Evolutionary conservation across 495 filamentous ascomycete genomes (phyloP), one percentile per base, ranked within the genome.

Genomic region (Hypoxylon fragiforme): DNA sequence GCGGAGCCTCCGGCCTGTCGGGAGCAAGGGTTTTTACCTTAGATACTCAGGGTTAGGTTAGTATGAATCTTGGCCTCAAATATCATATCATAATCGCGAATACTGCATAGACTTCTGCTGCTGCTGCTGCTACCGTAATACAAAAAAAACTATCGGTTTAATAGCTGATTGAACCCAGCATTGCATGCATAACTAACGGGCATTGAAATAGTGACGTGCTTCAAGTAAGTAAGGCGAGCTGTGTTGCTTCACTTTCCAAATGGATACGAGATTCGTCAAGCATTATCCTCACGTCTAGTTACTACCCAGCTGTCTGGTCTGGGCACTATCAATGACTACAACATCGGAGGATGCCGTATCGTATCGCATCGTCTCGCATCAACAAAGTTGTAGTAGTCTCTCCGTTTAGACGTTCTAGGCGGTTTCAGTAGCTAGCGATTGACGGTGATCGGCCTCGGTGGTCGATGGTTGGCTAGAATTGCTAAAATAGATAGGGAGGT

Each of bases 1-100:
- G 52, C 58, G 58, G 58, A 51, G 52, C 52, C 52, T 50, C 58
- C 52, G 58, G 39, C 31, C 51, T 51, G 42, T 56, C 58, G 58
- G 52, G 52, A 50, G 45, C 51, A 48, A 61, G 58, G 58, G 39
- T 55, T n/a, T n/a, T n/a, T n/a, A n/a, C n/a, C n/a, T n/a, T n/a
- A n/a, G n/a, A n/a, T n/a, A n/a, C n/a, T n/a, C n/a, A n/a, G n/a
- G n/a, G n/a, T n/a, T n/a, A n/a, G n/a, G n/a, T n/a, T n/a, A n/a
- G n/a, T n/a, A n/a, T n/a, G n/a, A n/a, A n/a, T n/a, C n/a, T n/a
- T n/a, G n/a, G n/a, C n/a, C n/a, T n/a, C n/a, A 4, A 28, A 28
- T 15, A 30, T 55, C 42, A 61, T 40, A 47, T 46, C 50, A 50
- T 32, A n/a, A 41, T 38, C 30, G 13, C 24, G 40, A 55, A 47